Evolutionary conservation across 306 rosid genomes (phyloP).

Genomic region (Cucumis melo): DNA sequence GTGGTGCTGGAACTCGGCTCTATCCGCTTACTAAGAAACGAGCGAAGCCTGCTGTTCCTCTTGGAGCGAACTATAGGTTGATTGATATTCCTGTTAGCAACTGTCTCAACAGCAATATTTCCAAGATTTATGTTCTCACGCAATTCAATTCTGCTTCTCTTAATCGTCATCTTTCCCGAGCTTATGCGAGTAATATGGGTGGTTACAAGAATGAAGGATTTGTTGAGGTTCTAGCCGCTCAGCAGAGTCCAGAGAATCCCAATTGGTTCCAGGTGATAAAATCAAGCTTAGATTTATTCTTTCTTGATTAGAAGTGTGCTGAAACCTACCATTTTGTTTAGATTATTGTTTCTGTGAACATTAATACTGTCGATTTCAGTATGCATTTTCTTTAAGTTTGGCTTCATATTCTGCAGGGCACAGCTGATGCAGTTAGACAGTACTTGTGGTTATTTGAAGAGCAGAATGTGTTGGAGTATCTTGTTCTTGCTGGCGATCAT

Average conservation of each 20-base stretch:
- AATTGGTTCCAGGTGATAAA: constrained; percentile 89
- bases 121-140: constrained; percentile 93
- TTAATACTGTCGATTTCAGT: not conserved
- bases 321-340: not conserved
- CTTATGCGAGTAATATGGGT: constrained; percentile 93
- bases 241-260: constrained; percentile 98
- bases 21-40: constrained; percentile 95
- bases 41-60: constrained; percentile 97
- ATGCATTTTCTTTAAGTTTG: not conserved
- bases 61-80: constrained; percentile 92
- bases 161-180: constrained; percentile 93
- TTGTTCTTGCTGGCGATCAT: constrained; percentile 90
- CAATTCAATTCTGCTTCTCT: constrained; percentile 96
- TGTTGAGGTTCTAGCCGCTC: constrained; percentile 98
- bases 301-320: not conserved
- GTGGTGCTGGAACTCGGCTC: constrained; percentile 94
- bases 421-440: constrained; percentile 97
- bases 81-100: constrained; percentile 97
- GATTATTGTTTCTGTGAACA: not conserved
- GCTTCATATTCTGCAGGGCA: constrained; percentile 37
- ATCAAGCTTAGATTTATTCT: not conserved
- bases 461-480: constrained; percentile 82
- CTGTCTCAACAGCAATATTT: constrained; percentile 80
- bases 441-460: constrained; percentile 94
- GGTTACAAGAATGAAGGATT: constrained; percentile 95